Percentiles rank a stretch among this genome's conserved stretches.
These are phyloP conservation scores for Globisporangium cylindrosporum DNA, from an alignment of 352 stramenopile genomes.

Conservation along the genomic window DNA sequence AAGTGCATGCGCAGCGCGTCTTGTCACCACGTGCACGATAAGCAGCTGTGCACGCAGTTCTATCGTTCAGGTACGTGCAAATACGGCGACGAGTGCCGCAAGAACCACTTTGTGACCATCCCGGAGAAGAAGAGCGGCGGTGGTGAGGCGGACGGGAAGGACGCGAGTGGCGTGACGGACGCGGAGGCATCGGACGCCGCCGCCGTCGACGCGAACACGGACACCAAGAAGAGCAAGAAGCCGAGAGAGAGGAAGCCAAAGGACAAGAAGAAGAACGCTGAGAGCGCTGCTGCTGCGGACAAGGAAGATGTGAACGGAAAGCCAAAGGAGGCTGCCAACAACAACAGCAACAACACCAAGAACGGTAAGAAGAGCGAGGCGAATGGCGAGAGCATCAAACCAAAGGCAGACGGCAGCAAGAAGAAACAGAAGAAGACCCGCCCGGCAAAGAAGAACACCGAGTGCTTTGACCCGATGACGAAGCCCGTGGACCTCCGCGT, in stretches of 20 bases:
- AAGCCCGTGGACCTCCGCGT: conserved; percentile 69
- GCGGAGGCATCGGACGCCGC: not conserved
- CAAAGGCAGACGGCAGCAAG: conserved; percentile 32
- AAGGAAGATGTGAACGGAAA: conserved; percentile 4
- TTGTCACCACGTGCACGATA: conserved; percentile 60
- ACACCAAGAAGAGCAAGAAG: conserved; percentile 23
- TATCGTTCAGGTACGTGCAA: conserved; percentile 53
- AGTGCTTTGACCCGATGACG: conserved; percentile 68
- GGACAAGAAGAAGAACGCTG: conserved; percentile 8
- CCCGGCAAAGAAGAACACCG: conserved; percentile 74
- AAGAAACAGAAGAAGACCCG: conserved; percentile 31
- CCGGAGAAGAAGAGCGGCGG: not conserved
- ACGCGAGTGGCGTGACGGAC: not conserved
- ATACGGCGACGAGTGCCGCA: conserved; percentile 46
- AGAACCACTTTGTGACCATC: conserved; percentile 54
- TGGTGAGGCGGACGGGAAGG: not conserved
- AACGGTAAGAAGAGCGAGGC: conserved; percentile 26
- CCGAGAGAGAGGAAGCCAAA: conserved; percentile 19
- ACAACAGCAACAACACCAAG: conserved; percentile 22
- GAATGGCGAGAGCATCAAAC: conserved; percentile 12
- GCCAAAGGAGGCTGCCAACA: conserved; percentile 16
- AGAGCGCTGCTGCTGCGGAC: conserved; percentile 1
- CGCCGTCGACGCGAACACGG: not conserved
- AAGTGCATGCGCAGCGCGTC: conserved; percentile 26
- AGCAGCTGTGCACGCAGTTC: conserved; percentile 40